Conservation (phyloP, 768 basidiomycete species). For the Pisolithus marmoratus region DNA sequence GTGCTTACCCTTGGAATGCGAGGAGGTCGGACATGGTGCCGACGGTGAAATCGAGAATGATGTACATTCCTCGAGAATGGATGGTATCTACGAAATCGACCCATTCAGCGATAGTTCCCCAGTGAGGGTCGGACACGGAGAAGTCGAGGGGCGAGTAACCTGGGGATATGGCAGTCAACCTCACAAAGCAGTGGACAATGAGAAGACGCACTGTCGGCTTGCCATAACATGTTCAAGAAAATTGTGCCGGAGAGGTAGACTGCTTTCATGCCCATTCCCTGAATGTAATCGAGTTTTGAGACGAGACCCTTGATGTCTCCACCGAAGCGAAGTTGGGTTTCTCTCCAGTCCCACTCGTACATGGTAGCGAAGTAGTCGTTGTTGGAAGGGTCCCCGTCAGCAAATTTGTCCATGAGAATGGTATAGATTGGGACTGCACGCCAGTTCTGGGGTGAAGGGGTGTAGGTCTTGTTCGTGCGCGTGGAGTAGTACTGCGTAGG, state of each 20-base stretch:
- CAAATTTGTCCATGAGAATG: constrained; percentile 87
- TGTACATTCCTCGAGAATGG: constrained; percentile 80
- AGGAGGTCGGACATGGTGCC: constrained; percentile 88
- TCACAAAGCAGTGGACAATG: neutral
- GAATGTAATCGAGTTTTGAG: constrained; percentile 75
- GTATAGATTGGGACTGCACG: constrained; percentile 75
- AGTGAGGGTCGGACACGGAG: constrained; percentile 86
- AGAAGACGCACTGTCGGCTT: constrained; percentile 74
- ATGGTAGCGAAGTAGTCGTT: constrained; percentile 82
- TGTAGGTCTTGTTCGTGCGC: constrained; percentile 63
- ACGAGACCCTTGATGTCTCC: constrained; percentile 82
- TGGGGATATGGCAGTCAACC: neutral
- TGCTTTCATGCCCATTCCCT: constrained; percentile 80
- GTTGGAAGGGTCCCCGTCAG: constrained; percentile 87
- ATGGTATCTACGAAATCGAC: constrained; percentile 64
- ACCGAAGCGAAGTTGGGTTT: constrained; percentile 85
- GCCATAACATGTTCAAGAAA: constrained; percentile 96
- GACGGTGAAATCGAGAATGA: constrained; percentile 92
- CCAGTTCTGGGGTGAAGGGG: constrained; percentile 82
- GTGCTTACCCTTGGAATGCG: constrained; percentile 71
- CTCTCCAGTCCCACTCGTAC: constrained; percentile 81
- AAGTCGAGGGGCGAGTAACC: constrained; percentile 95
- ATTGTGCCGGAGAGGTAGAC: constrained; percentile 92
- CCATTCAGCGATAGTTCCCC: constrained; percentile 84
- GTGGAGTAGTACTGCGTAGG: constrained; percentile 60